Conservation (phyloP, 352 stramenopile genomes). For the Phytophthora sp. region DNA sequence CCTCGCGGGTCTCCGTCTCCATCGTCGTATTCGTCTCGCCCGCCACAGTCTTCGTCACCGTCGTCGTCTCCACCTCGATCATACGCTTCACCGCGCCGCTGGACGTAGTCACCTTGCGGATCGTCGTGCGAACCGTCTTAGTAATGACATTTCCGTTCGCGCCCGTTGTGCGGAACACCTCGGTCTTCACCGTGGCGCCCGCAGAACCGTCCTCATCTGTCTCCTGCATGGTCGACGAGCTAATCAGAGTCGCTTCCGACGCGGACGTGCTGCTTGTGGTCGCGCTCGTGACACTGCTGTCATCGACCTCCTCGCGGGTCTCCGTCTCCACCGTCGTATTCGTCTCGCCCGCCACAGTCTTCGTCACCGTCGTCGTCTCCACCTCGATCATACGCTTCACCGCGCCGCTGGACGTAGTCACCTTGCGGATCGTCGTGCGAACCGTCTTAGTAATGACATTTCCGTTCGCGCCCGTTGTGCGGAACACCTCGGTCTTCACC, state of each 20-base stretch:
- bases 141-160: slow-evolving; percentile 24
- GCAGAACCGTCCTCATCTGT: slow-evolving; percentile 20
- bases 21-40: slow-evolving; percentile 25
- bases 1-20: slow-evolving; percentile 29
- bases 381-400: no score
- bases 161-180: slow-evolving; percentile 17
- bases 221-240: slow-evolving; percentile 21
- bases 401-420: no score
- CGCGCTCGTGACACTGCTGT: no score
- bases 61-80: slow-evolving; percentile 32
- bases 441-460: no score
- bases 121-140: slow-evolving; percentile 34
- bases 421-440: no score
- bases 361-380: no score
- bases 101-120: slow-evolving; percentile 25
- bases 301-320: no score
- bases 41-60: slow-evolving; percentile 13
- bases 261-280: no score
- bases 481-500: no score
- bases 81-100: slow-evolving; percentile 25
- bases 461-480: no score
- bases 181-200: slow-evolving; percentile 8
- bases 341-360: no score
- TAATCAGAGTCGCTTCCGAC: slow-evolving; percentile 25
- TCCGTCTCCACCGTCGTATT: no score